Conservation (phyloP, 345 rosid species). For the Odontarrhena argentea region DNA sequence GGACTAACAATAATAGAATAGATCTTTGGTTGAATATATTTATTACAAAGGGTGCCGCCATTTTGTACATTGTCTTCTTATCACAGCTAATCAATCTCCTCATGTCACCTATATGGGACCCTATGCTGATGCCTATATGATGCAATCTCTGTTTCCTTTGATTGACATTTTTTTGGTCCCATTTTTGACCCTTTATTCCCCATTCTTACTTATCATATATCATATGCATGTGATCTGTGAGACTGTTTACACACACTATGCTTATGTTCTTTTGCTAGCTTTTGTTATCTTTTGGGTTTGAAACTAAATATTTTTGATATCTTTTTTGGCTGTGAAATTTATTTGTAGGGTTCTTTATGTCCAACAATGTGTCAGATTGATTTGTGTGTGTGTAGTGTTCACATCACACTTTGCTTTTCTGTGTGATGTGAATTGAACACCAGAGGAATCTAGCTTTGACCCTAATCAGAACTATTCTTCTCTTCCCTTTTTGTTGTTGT, state of each 20-base stretch:
- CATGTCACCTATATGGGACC: conserved; percentile 33
- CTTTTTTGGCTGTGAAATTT: conserved; percentile 9
- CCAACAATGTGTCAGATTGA: conserved; percentile 34
- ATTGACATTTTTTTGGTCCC: conserved; percentile 39
- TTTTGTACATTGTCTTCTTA: conserved; percentile 50
- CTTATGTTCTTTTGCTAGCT: conserved; percentile 17
- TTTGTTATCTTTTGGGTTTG: conserved; percentile 26
- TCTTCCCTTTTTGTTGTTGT: background rate
- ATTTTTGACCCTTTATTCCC: conserved; percentile 21
- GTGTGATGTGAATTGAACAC: conserved; percentile 26
- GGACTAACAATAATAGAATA: conserved; percentile 28
- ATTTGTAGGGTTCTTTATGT: conserved; percentile 30
- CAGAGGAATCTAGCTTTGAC: conserved; percentile 32
- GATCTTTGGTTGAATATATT: background rate
- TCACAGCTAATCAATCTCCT: conserved; percentile 28
- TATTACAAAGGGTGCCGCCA: conserved; percentile 64
- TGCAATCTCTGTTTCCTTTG: conserved; percentile 38
- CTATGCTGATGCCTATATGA: conserved; percentile 35
- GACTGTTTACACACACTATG: conserved; percentile 25
- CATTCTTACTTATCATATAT: too few relatives aligned
- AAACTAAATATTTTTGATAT: conserved; percentile 10
- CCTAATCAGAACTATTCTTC: background rate
- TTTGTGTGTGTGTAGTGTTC: conserved; percentile 28
- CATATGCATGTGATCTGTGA: conserved; percentile 25
- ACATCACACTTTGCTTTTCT: conserved; percentile 20